phyloP scores from a whole-genome alignment of 805 yeast species.

The Lipomyces sp. region DNA sequence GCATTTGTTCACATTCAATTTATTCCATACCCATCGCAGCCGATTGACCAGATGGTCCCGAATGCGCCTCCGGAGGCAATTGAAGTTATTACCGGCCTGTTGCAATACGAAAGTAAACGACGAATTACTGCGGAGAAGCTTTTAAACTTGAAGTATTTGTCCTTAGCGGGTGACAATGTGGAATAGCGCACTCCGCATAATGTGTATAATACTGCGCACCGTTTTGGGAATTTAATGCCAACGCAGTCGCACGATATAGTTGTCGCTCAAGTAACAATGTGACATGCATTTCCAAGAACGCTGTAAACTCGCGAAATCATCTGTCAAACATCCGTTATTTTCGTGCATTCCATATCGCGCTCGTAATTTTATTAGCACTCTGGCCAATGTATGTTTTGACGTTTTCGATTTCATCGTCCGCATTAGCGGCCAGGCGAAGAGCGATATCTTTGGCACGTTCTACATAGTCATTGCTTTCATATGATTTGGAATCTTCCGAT shows the following conservation, averaged over 20 bases:
- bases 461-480: constrained; percentile 7
- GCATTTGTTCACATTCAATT: constrained; percentile 18
- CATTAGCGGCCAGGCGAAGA: constrained; percentile 4
- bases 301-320: not conserved
- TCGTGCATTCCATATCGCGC: constrained; percentile 8
- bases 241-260: not conserved
- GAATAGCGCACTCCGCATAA: not conserved
- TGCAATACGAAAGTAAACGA: constrained; percentile 23
- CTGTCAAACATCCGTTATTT: not conserved
- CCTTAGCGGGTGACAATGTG: not conserved
- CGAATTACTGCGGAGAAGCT: constrained; percentile 22
- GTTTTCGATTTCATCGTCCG: constrained; percentile 15
- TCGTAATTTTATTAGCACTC: constrained; percentile 6
- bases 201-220: no score
- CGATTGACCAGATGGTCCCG: constrained; percentile 19
- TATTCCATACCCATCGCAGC: constrained; percentile 13
- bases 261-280: not conserved
- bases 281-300: not conserved
- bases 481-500: constrained; percentile 47
- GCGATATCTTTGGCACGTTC: constrained; percentile 15
- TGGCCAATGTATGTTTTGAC: constrained; percentile 2
- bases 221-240: no score
- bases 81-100: constrained; percentile 12
- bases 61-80: constrained; percentile 22
- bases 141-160: constrained; percentile 6